phyloP scores from a whole-genome alignment of 2,329 filamentous ascomycete species.

The Mariannaea elegans region DNA sequence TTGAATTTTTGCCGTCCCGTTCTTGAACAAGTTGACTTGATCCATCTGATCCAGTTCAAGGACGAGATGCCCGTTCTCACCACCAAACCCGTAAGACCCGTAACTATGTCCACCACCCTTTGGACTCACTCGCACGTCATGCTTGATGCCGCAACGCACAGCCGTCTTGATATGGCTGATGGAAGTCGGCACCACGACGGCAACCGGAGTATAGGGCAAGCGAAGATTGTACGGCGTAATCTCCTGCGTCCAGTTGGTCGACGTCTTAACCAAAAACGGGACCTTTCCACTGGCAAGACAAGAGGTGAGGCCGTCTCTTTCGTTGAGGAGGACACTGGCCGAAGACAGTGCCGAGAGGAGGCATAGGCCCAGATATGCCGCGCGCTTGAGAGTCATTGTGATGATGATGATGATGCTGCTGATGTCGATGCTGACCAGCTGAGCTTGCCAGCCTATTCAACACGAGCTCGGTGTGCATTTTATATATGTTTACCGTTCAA shows the following conservation, averaged over 20 bases:
- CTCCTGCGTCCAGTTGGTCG: constrained; percentile 45
- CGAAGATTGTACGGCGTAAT: constrained; percentile 46
- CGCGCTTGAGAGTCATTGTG: constrained; percentile 2
- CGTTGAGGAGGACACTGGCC: constrained; percentile 3
- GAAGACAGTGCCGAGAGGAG: background rate
- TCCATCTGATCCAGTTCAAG: constrained; percentile 52
- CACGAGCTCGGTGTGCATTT: too few species aligned
- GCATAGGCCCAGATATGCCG: constrained; percentile 14
- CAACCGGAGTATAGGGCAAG: constrained; percentile 42
- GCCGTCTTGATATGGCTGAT: constrained; percentile 53
- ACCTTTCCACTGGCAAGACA: constrained; percentile 39
- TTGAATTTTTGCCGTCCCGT: constrained; percentile 39
- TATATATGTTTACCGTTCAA: too few species aligned
- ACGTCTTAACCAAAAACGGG: constrained; percentile 28
- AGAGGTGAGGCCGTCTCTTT: constrained; percentile 26
- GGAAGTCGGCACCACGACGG: constrained; percentile 44
- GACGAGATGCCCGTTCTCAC: constrained; percentile 51
- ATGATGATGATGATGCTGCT: background rate
- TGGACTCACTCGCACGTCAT: constrained; percentile 57
- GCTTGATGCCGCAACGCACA: constrained; percentile 54
- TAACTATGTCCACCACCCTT: constrained; percentile 64
- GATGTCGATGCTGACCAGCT: too few species aligned
- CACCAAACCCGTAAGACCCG: constrained; percentile 57
- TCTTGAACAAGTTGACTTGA: constrained; percentile 37
- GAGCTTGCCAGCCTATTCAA: too few species aligned